Evolutionary conservation across 768 basidiomycete species (phyloP), one percentile per base, ranked within the genome.

Genomic region (Lentinula sp.): DNA sequence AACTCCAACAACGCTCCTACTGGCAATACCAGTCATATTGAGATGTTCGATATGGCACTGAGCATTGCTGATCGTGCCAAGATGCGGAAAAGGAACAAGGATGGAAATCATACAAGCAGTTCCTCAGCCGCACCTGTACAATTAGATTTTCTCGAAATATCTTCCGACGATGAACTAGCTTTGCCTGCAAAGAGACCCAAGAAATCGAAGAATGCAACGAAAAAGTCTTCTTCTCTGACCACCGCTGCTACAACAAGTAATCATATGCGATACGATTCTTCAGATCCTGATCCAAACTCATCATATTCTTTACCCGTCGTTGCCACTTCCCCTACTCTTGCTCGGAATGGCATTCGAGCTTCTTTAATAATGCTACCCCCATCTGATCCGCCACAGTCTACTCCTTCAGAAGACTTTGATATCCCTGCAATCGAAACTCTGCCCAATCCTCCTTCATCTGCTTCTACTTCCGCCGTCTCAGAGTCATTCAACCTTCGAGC

Each of bases 31-130:
- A 56, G 49, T 5, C 32, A 48, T 48, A 53, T 59, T 6, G 15
- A 49, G 20, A 45, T 33, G 48, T 62, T 68, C 35, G 49, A 43
- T n/a, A 63, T 64, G 49, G 66, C 68, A 5, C 65, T 73, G 46
- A 78, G 70, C 63, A 83, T 84, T 28, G 83, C 84, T n/a, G 84
- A 85, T 45, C 76, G 84, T 16, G 80, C 84, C 53, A 85, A 85
- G 66, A 82, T 76, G 70, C 82, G 84, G 16, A 75, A 79, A 60
- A 72, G 83, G 23, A 74, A 69, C 20, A 57, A n/a, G 1, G 72
- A 7, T 75, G 28, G 28, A 28, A 71, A 48, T 42, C 57, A 32
- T n/a, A 23, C 6, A 9, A 48, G 57, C 15, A 45, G n/a, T 12
- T 45, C 23, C 8, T 36, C 50, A 12, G 20, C 18, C 20, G 41